Conservation (phyloP, 805 yeast genomes). For the Schwanniomyces polymorphus region DNA sequence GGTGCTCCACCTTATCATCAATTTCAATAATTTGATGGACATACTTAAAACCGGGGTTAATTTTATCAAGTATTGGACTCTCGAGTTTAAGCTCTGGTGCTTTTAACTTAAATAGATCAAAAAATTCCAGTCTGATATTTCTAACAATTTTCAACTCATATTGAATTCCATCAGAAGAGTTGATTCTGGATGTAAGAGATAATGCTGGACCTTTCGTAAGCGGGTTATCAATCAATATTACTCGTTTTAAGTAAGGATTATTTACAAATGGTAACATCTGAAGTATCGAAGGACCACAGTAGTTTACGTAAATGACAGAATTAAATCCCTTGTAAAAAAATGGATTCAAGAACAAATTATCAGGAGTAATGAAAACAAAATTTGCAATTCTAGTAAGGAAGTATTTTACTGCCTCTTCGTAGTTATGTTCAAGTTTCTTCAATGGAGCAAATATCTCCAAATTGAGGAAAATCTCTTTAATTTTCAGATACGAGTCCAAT, state of each 20-base stretch:
- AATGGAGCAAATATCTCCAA: slow-evolving; percentile 7
- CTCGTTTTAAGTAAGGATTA: slow-evolving; percentile 1
- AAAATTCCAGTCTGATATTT: slow-evolving; percentile 4
- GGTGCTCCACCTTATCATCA: neutral
- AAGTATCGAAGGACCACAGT: neutral
- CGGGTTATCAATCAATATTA: slow-evolving; percentile 4
- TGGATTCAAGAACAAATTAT: neutral
- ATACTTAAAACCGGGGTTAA: slow-evolving; percentile 36
- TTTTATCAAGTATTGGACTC: neutral
- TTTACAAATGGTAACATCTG: slow-evolving; percentile 2
- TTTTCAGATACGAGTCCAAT: neutral
- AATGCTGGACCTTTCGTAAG: neutral
- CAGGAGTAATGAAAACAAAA: slow-evolving; percentile 3
- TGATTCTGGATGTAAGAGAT: slow-evolving; percentile 1
- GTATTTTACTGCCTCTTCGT: slow-evolving; percentile 1
- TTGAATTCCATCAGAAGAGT: neutral
- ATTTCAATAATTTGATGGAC: slow-evolving; percentile 10
- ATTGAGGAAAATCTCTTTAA: slow-evolving; percentile 4
- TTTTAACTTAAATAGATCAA: neutral
- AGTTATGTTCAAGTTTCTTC: slow-evolving; percentile 4
- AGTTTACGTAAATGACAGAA: slow-evolving; percentile 1
- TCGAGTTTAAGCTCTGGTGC: neutral
- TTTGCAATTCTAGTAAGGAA: slow-evolving; percentile 1
- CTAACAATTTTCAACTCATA: neutral
- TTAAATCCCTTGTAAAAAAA: neutral